These are phyloP conservation scores for Coemansia furcata DNA, from an alignment of 192 early-diverging fungal genomes.

Conservation along the genomic window DNA sequence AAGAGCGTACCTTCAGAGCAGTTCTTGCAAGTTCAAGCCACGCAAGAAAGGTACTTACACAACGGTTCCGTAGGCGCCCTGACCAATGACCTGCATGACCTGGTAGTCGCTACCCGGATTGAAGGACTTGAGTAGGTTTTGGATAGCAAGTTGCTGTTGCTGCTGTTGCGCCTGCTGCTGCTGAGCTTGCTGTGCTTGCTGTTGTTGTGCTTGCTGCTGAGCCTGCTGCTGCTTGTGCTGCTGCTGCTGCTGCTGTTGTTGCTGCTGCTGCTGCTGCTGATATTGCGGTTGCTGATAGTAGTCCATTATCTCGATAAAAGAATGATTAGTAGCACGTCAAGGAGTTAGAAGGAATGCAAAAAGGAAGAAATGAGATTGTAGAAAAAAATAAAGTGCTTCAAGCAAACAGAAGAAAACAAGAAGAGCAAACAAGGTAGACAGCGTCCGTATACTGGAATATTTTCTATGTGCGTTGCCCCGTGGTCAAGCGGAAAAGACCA, in stretches of 20 bases:
- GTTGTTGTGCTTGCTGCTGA: slow-evolving; percentile 23
- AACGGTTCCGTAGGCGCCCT: slow-evolving; percentile 92
- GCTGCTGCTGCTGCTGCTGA: slow-evolving; percentile 3
- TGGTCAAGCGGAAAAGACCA: not conserved
- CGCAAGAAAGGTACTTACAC: slow-evolving; percentile 60
- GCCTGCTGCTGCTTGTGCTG: slow-evolving; percentile 18
- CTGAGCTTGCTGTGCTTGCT: slow-evolving; percentile 33
- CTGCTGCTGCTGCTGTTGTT: slow-evolving; percentile 20
- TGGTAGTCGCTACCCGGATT: slow-evolving; percentile 82
- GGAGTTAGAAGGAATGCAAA: slow-evolving; percentile 14
- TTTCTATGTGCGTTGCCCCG: not conserved
- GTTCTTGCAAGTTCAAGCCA: not conserved
- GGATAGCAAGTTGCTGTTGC: slow-evolving; percentile 42
- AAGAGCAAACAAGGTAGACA: slow-evolving; percentile 7
- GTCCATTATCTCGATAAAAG: slow-evolving; percentile 24
- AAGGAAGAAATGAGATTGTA: slow-evolving; percentile 9
- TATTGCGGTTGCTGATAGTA: slow-evolving; percentile 13
- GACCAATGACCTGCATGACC: slow-evolving; percentile 80
- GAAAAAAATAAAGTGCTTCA: slow-evolving; percentile 11
- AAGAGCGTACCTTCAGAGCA: not conserved
- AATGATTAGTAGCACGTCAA: slow-evolving; percentile 4
- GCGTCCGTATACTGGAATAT: not conserved
- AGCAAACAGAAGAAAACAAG: slow-evolving; percentile 9
- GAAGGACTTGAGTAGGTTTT: slow-evolving; percentile 61
- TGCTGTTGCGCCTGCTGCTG: slow-evolving; percentile 50